phyloP scores from a whole-genome alignment of 2,329 filamentous ascomycete genomes.

The Fusarium duplospermum region DNA sequence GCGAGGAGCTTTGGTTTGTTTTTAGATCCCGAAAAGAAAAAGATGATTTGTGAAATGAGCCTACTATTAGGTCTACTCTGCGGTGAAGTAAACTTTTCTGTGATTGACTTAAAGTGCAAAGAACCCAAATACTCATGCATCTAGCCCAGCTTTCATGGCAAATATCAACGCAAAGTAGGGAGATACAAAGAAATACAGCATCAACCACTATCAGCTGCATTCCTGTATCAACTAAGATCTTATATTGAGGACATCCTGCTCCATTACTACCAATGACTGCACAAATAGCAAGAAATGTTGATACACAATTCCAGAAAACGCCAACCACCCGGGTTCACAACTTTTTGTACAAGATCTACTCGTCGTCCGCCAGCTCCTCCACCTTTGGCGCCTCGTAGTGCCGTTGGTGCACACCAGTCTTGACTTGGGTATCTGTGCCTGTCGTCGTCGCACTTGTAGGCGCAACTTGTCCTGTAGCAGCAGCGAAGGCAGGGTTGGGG shows the following conservation, averaged over 20 bases:
- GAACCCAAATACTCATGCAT: not conserved
- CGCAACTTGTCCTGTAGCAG: constrained; percentile 63
- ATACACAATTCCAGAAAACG: constrained; percentile 43
- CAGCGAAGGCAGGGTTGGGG: constrained; percentile 60
- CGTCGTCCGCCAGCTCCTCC: constrained; percentile 63
- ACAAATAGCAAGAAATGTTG: constrained; percentile 32
- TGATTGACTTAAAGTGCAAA: not conserved
- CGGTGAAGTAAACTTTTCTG: not conserved
- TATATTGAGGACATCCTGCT: constrained; percentile 12
- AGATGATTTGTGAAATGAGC: constrained; percentile 3
- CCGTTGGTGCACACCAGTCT: constrained; percentile 57
- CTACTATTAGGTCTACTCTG: not conserved
- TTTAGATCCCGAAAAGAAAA: constrained; percentile 30
- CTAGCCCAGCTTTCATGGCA: not conserved
- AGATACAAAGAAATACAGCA: not conserved
- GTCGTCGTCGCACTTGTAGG: constrained; percentile 68
- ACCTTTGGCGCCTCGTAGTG: constrained; percentile 64
- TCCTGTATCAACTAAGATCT: not conserved
- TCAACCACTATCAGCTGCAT: not conserved
- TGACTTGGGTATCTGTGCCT: constrained; percentile 66
- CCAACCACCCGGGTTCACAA: constrained; percentile 25
- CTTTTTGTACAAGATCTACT: constrained; percentile 49
- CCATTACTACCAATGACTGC: constrained; percentile 28
- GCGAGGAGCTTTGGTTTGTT: constrained; percentile 36
- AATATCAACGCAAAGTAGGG: not conserved